Conservation (phyloP, 805 yeast genomes). For the Monosporozyma servazzii region DNA sequence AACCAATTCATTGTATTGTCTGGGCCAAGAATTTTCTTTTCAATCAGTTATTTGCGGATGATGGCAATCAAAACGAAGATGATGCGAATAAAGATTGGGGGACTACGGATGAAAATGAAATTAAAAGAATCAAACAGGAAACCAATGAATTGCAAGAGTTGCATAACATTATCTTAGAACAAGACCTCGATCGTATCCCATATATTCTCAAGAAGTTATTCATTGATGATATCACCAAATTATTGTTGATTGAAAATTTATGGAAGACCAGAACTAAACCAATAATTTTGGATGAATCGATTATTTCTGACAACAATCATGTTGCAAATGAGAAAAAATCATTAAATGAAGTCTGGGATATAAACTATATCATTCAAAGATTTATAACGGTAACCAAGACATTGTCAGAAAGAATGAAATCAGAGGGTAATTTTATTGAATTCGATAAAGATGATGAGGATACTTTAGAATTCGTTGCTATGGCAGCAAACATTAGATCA, state of each 20-base stretch:
- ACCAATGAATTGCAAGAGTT: slow-evolving; percentile 52
- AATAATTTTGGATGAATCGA: slow-evolving; percentile 37
- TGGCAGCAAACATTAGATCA: slow-evolving; percentile 76
- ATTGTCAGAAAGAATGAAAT: slow-evolving; percentile 41
- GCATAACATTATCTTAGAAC: slow-evolving; percentile 31
- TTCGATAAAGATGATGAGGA: slow-evolving; percentile 96
- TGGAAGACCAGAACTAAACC: slow-evolving; percentile 75
- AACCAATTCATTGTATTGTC: slow-evolving; percentile 90
- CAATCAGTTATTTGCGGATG: slow-evolving; percentile 58
- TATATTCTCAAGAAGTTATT: slow-evolving; percentile 54
- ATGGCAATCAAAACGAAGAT: slow-evolving; percentile 32
- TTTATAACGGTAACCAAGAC: slow-evolving; percentile 40
- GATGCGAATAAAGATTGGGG: slow-evolving; percentile 40
- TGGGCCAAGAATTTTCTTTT: slow-evolving; percentile 95
- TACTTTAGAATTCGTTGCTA: slow-evolving; percentile 76
- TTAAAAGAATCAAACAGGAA: slow-evolving; percentile 55
- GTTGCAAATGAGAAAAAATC: slow-evolving; percentile 16
- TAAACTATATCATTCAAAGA: slow-evolving; percentile 53
- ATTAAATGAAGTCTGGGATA: slow-evolving; percentile 44
- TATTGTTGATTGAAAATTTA: slow-evolving; percentile 58
- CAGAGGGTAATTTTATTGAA: slow-evolving; percentile 35
- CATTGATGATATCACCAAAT: slow-evolving; percentile 66
- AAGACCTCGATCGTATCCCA: slow-evolving; percentile 26
- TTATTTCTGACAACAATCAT: not conserved
- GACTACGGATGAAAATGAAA: slow-evolving; percentile 55